A percentile compares a stretch with the other conserved stretches of the same genome.
Evolutionary conservation across 352 stramenopile species (phyloP).

Genomic region (Globisporangium recalcitrans): DNA sequence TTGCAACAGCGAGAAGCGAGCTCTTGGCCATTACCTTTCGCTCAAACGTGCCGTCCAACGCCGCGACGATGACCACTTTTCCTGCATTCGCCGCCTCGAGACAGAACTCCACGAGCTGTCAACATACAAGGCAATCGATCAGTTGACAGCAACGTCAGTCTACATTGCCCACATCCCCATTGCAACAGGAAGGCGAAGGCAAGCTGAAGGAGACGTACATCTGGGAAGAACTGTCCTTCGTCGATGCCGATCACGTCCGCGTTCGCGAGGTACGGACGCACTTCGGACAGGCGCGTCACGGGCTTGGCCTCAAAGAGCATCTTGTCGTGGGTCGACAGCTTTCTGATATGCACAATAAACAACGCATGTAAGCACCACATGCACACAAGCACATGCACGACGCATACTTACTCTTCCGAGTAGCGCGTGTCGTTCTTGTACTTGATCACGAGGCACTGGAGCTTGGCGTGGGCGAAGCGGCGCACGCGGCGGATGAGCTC

Average conservation of each 20-base stretch:
- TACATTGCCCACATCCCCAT: background rate
- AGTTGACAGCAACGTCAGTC: background rate
- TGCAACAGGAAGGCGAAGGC: background rate
- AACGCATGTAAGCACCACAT: background rate
- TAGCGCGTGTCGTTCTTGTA: slow-evolving; percentile 78
- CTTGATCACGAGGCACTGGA: slow-evolving; percentile 78
- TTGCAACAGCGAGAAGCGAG: background rate
- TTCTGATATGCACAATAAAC: slow-evolving; percentile 21
- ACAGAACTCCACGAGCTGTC: slow-evolving; percentile 70
- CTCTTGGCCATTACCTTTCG: slow-evolving; percentile 44
- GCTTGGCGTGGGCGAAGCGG: slow-evolving; percentile 73
- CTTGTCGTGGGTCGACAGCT: slow-evolving; percentile 76
- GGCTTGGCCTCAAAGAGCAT: slow-evolving; percentile 62
- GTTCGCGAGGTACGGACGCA: slow-evolving; percentile 49
- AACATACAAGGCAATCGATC: background rate
- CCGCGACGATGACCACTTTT: slow-evolving; percentile 78
- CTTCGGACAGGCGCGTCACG: slow-evolving; percentile 49
- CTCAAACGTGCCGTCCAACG: slow-evolving; percentile 73
- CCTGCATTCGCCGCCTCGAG: slow-evolving; percentile 58
- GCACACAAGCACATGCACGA: background rate
- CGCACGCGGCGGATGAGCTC: slow-evolving; percentile 82
- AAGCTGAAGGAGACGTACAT: slow-evolving; percentile 28
- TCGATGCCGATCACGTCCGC: slow-evolving; percentile 85
- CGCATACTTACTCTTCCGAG: slow-evolving; percentile 42
- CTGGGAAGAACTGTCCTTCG: slow-evolving; percentile 83